These are phyloP conservation scores for Daldinia loculata DNA, from an alignment of 495 filamentous ascomycete genomes.

Conservation along the genomic window DNA sequence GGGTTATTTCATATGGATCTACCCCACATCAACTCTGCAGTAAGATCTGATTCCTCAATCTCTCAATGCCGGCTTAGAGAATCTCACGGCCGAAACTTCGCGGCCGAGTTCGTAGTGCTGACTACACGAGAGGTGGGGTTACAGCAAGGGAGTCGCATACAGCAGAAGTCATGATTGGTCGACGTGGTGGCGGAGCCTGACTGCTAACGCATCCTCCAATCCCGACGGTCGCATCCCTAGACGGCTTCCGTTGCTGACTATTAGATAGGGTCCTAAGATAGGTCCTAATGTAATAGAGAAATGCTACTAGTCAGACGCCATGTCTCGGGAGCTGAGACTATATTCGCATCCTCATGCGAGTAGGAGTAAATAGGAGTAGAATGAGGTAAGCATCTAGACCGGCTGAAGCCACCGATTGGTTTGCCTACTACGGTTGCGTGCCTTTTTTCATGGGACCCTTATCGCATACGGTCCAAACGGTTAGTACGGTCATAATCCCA, in stretches of 20 bases:
- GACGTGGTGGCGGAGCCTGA: not conserved
- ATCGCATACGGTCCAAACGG: not conserved
- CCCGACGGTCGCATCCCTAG: not conserved
- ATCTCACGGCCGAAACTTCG: conserved; percentile 1
- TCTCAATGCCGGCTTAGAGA: not conserved
- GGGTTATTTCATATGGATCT: not conserved
- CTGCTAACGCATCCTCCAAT: not conserved
- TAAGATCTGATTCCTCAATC: not conserved
- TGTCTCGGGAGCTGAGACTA: not conserved
- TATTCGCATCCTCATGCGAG: not conserved
- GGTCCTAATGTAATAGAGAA: not conserved
- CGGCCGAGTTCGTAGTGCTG: conserved; percentile 4
- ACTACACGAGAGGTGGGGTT: not conserved
- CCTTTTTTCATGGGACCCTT: not conserved
- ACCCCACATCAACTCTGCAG: not conserved
- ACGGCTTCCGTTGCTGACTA: not conserved
- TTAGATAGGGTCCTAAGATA: not conserved
- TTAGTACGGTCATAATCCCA: not conserved
- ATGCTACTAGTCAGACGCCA: not conserved
- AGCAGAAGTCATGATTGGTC: not conserved
- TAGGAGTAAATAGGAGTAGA: not conserved
- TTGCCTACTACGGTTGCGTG: not conserved
- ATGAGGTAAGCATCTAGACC: conserved; percentile 2
- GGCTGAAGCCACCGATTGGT: not conserved
- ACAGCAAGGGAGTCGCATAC: not conserved